Conservation (phyloP, 1,284 basidiomycete genomes). For the Fistulina hepatica region DNA sequence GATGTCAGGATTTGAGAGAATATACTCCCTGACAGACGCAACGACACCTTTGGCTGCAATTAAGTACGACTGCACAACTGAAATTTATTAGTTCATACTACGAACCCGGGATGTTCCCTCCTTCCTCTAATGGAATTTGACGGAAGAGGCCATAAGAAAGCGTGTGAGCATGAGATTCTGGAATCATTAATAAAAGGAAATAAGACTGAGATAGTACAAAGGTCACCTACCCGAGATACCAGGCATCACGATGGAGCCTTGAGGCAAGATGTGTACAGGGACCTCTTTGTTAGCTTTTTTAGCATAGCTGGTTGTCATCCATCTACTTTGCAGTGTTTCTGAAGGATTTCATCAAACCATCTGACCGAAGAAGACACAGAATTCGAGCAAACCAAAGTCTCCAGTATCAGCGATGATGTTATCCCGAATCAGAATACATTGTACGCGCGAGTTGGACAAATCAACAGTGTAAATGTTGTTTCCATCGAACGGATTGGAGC, state of each 20-base stretch:
- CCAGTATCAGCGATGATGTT: conserved; percentile 42
- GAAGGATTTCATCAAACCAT: neutral
- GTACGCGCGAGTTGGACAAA: conserved; percentile 31
- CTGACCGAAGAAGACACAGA: neutral
- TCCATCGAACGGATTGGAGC: conserved; percentile 33
- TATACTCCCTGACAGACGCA: conserved; percentile 51
- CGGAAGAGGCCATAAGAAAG: neutral
- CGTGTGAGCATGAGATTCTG: neutral
- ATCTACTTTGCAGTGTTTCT: neutral
- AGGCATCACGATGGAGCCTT: conserved; percentile 47
- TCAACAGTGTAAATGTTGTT: conserved; percentile 53
- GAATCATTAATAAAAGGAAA: conserved; percentile 6
- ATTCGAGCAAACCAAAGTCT: conserved; percentile 35
- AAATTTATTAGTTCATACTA: neutral
- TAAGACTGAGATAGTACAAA: conserved; percentile 1
- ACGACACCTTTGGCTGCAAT: conserved; percentile 42
- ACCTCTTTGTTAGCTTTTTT: no score
- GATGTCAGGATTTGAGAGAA: conserved; percentile 48
- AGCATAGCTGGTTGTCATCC: neutral
- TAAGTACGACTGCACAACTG: neutral
- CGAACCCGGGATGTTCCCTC: neutral
- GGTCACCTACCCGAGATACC: conserved; percentile 26
- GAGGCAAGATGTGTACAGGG: conserved; percentile 13
- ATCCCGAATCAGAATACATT: conserved; percentile 49
- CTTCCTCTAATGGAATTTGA: neutral